Conservation (phyloP, 1,284 basidiomycete species). For the Dichomitus squalens region DNA sequence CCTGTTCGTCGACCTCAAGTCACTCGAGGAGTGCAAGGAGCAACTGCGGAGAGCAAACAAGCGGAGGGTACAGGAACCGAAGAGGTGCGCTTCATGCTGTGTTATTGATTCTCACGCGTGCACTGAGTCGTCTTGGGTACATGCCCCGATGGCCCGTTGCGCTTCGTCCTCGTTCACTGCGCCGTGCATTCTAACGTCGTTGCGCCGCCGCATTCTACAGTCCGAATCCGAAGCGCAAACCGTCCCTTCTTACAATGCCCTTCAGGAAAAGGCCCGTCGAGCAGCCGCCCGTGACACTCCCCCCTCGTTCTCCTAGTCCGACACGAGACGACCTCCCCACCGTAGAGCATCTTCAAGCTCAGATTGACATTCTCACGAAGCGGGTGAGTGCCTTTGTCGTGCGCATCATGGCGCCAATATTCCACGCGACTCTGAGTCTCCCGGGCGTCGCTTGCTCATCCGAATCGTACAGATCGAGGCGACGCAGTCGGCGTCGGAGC, state of each 20-base stretch:
- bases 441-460: neutral
- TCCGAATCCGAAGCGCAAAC: slow-evolving; percentile 10
- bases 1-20: slow-evolving; percentile 14
- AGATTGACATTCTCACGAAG: slow-evolving; percentile 3
- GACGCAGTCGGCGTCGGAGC: slow-evolving; percentile 12
- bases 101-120: neutral
- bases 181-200: neutral
- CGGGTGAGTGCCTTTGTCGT: slow-evolving; percentile 9
- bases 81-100: slow-evolving; percentile 13
- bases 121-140: neutral
- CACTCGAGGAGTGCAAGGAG: slow-evolving; percentile 13
- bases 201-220: neutral
- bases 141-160: neutral
- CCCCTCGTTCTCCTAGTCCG: neutral
- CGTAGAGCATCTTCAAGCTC: slow-evolving; percentile 15
- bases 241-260: slow-evolving; percentile 5
- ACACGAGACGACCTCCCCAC: neutral
- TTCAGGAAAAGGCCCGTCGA: slow-evolving; percentile 6
- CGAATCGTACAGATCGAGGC: slow-evolving; percentile 15
- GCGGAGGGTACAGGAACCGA: slow-evolving; percentile 3
- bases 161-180: neutral
- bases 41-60: slow-evolving; percentile 23
- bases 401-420: too few species aligned
- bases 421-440: neutral
- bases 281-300: neutral